phyloP scores from a whole-genome alignment of 352 stramenopile genomes.

The Elongisporangium senticosum region DNA sequence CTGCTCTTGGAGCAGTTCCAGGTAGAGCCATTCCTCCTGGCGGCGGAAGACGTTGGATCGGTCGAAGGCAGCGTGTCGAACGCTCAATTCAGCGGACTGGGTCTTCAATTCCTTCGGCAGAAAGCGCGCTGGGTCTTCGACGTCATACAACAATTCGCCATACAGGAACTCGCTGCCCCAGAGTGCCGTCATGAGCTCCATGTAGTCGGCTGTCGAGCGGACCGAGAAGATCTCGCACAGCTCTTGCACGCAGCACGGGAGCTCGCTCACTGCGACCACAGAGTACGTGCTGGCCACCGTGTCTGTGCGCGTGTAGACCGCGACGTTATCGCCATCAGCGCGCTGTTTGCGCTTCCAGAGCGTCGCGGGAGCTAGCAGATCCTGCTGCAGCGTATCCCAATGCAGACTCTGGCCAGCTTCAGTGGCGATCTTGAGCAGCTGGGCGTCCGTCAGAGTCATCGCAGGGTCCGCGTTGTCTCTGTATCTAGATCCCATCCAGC shows the following conservation, averaged over 20 bases:
- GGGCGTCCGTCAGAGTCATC: constrained; percentile 32
- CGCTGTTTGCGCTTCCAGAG: constrained; percentile 4
- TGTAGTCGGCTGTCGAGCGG: constrained; percentile 26
- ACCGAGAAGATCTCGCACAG: constrained; percentile 26
- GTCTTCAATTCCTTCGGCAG: neutral
- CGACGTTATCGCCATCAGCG: constrained; percentile 5
- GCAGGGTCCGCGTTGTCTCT: neutral
- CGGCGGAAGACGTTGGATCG: constrained; percentile 33
- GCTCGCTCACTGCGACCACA: constrained; percentile 19
- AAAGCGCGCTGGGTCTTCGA: neutral
- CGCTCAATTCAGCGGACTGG: constrained; percentile 14
- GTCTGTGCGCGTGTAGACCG: constrained; percentile 19
- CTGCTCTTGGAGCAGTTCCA: constrained; percentile 20
- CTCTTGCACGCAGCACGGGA: constrained; percentile 34
- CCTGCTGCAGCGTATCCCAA: constrained; percentile 17
- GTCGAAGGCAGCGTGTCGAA: constrained; percentile 39
- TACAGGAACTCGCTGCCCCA: constrained; percentile 39
- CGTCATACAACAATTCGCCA: constrained; percentile 33
- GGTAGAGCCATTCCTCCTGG: constrained; percentile 48
- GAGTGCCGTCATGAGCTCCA: constrained; percentile 36
- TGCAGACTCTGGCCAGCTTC: constrained; percentile 20
- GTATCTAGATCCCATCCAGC: neutral
- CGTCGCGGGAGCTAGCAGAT: constrained; percentile 14
- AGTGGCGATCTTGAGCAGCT: constrained; percentile 27
- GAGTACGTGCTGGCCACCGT: constrained; percentile 10